These are phyloP conservation scores for Globisporangium alternatum DNA, from an alignment of 352 stramenopile species.

Conservation along the genomic window DNA sequence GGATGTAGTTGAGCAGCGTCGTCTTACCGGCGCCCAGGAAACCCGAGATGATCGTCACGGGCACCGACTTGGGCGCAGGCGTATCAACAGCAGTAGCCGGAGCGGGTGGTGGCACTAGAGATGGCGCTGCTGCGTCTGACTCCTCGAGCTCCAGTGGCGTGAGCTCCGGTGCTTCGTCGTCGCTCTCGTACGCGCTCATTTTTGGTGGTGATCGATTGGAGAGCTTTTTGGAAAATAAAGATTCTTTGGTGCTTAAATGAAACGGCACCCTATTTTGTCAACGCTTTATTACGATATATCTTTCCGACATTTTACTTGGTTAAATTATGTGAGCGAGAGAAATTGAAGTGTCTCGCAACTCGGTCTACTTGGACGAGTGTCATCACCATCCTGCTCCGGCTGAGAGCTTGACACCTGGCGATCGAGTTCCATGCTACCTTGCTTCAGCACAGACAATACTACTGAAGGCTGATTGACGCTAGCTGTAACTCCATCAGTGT, in stretches of 20 bases:
- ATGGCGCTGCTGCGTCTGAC: not conserved
- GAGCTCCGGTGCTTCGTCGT: slow-evolving; percentile 5
- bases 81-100: not conserved
- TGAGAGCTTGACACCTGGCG: no score
- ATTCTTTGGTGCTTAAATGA: not conserved
- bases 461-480: no score
- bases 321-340: no score
- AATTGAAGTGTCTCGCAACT: no score
- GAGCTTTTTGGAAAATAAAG: not conserved
- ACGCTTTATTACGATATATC: no score
- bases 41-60: slow-evolving; percentile 95
- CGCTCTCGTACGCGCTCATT: slow-evolving; percentile 1
- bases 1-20: slow-evolving; percentile 97
- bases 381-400: no score
- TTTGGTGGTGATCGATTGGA: not conserved
- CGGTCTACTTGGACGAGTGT: no score
- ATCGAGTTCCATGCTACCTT: no score
- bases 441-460: no score
- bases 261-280: no score
- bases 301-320: no score
- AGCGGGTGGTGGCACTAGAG: not conserved
- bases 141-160: not conserved
- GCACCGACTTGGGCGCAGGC: slow-evolving; percentile 30
- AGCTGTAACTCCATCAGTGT: no score
- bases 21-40: slow-evolving; percentile 97